These are phyloP conservation scores for Bombardia bombarda DNA, from an alignment of 495 filamentous ascomycete genomes.

Conservation along the genomic window DNA sequence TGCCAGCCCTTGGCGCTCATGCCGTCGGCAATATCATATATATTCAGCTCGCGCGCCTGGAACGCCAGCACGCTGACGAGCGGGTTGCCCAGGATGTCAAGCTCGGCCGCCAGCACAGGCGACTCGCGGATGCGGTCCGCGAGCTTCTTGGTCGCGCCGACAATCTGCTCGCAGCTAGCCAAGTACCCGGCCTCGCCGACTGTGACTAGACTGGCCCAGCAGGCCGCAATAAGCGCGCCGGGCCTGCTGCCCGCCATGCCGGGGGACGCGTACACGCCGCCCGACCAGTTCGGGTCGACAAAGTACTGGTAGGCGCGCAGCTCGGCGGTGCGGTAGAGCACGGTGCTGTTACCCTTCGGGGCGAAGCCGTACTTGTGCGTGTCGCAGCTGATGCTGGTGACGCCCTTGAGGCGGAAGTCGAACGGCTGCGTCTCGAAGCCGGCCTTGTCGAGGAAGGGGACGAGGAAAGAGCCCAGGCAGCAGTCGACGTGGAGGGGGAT, in stretches of 20 bases:
- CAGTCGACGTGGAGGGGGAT: conserved; percentile 94
- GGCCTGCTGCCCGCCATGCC: conserved; percentile 85
- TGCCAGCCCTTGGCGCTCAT: conserved; percentile 86
- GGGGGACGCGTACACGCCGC: conserved; percentile 92
- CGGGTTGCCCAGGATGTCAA: conserved; percentile 76
- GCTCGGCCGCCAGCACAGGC: conserved; percentile 56
- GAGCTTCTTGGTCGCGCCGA: conserved; percentile 79
- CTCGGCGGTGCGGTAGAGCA: conserved; percentile 75
- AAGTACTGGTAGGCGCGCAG: conserved; percentile 91
- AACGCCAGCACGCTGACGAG: conserved; percentile 89
- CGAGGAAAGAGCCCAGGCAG: conserved; percentile 90
- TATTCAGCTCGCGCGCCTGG: conserved; percentile 64
- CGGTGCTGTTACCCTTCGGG: conserved; percentile 87
- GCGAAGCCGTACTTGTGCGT: conserved; percentile 99
- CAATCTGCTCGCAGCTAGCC: conserved; percentile 73
- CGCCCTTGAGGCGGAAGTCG: conserved; percentile 89
- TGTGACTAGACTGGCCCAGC: conserved; percentile 84
- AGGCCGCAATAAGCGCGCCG: conserved; percentile 86
- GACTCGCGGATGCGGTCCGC: conserved; percentile 63
- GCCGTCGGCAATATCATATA: conserved; percentile 82
- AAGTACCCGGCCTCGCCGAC: conserved; percentile 89
- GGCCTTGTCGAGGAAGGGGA: conserved; percentile 84
- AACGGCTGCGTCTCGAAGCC: conserved; percentile 82
- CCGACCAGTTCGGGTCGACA: conserved; percentile 88
- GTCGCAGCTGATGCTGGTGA: conserved; percentile 91